Evolutionary conservation across 2,329 filamentous ascomycete species (phyloP).

Genomic region (Monosporascus ibericus): DNA sequence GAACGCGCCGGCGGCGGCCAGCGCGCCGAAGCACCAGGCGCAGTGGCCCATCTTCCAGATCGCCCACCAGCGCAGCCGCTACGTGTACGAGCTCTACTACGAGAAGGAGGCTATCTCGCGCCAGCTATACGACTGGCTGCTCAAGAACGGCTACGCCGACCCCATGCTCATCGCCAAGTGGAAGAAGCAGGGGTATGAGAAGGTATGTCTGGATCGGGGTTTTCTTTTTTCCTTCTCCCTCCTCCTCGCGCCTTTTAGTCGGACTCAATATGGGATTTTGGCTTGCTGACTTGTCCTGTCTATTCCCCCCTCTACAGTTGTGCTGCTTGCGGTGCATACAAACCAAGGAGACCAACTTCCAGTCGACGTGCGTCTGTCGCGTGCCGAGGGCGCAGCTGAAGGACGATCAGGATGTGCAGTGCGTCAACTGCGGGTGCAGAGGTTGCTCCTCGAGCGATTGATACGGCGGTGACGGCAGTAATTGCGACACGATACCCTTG

Average conservation of each 20-base stretch:
- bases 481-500: background rate
- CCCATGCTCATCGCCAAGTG: conserved; percentile 96
- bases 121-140: conserved; percentile 86
- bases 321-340: conserved; percentile 96
- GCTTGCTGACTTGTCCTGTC: background rate
- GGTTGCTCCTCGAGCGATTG: conserved; percentile 85
- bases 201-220: conserved; percentile 56
- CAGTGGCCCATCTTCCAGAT: conserved; percentile 98
- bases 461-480: conserved; percentile 3
- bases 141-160: conserved; percentile 96
- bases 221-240: background rate
- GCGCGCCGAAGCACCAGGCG: conserved; percentile 77
- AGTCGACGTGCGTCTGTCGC: conserved; percentile 92
- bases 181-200: conserved; percentile 99
- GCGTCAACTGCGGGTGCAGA: conserved; percentile 89
- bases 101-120: conserved; percentile 94
- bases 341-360: conserved; percentile 99
- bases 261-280: background rate
- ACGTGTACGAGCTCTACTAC: conserved; percentile 97
- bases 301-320: conserved; percentile 47
- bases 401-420: conserved; percentile 84
- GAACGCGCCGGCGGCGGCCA: conserved; percentile 75
- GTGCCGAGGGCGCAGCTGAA: conserved; percentile 87
- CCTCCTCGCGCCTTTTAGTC: background rate
- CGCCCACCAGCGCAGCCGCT: conserved; percentile 82